A percentile compares a stretch with the other conserved stretches of the same genome.
Evolutionary conservation across 768 basidiomycete genomes (phyloP).

Genomic region (Lyophyllum decastes): DNA sequence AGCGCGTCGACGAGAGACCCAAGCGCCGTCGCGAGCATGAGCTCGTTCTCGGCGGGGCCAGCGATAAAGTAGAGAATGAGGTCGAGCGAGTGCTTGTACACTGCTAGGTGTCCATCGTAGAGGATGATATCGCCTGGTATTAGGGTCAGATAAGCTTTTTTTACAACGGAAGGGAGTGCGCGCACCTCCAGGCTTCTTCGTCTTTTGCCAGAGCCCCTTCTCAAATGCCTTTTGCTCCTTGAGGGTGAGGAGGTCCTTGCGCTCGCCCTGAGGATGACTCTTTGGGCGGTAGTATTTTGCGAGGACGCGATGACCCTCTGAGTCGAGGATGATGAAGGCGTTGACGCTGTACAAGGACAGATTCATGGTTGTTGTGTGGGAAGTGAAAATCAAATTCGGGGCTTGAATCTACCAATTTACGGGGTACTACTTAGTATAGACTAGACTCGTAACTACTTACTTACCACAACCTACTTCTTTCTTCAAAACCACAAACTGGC

Average conservation of each 20-base stretch:
- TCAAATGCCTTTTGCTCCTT: constrained; percentile 97
- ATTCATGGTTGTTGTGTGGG: constrained; percentile 49
- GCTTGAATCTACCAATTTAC: not conserved
- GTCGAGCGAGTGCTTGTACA: constrained; percentile 95
- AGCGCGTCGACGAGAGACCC: constrained; percentile 85
- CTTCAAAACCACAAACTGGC: not conserved
- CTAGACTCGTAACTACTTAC: not conserved
- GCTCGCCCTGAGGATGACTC: constrained; percentile 59
- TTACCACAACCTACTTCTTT: not conserved
- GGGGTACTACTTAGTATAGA: not conserved
- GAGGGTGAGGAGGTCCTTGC: constrained; percentile 62
- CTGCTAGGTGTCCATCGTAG: constrained; percentile 86
- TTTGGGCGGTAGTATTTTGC: constrained; percentile 94
- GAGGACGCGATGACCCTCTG: constrained; percentile 92
- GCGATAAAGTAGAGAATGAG: constrained; percentile 94
- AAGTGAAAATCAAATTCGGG: constrained; percentile 1
- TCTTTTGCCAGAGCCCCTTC: constrained; percentile 94
- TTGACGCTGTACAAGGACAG: constrained; percentile 86
- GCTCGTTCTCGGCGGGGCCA: constrained; percentile 87
- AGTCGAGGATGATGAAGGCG: constrained; percentile 89
- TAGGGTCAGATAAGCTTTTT: not conserved
- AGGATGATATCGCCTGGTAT: constrained; percentile 87
- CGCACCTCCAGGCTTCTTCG: constrained; percentile 89
- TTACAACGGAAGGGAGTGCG: not conserved
- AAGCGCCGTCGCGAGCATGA: constrained; percentile 90